Evolutionary conservation across 768 basidiomycete species (phyloP).

Genomic region (Phanerodontia chrysosporium): DNA sequence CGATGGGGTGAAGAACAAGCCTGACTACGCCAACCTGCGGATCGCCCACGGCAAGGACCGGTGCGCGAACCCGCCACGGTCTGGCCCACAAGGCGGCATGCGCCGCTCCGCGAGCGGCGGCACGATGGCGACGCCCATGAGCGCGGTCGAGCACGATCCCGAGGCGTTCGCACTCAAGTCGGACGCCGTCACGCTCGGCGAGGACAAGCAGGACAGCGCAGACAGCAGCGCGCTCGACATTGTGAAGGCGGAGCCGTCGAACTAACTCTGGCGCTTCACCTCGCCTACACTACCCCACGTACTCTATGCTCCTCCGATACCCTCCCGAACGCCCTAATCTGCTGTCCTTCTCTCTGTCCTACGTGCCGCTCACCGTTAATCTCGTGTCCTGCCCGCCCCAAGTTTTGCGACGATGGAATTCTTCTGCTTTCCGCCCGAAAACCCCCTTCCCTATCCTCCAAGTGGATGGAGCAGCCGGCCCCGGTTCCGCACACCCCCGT

Average conservation of each 20-base stretch:
- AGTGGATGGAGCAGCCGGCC: conserved; percentile 3
- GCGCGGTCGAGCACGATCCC: conserved; percentile 33
- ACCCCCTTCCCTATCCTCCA: neutral
- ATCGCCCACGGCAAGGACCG: conserved; percentile 96
- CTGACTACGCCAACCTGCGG: conserved; percentile 84
- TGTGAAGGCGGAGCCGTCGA: conserved; percentile 18
- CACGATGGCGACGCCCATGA: conserved; percentile 31
- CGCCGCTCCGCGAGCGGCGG: conserved; percentile 43
- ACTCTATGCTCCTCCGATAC: conserved; percentile 12
- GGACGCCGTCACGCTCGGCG: conserved; percentile 18
- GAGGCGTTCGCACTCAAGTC: conserved; percentile 15
- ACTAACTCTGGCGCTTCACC: conserved; percentile 1
- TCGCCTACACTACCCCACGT: neutral
- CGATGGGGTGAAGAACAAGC: conserved; percentile 87
- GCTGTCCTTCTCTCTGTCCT: conserved; percentile 4
- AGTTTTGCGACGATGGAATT: conserved; percentile 4
- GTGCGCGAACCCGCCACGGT: conserved; percentile 88
- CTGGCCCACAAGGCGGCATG: conserved; percentile 69
- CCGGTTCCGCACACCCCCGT: conserved; percentile 5
- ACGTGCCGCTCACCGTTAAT: neutral
- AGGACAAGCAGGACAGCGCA: conserved; percentile 25
- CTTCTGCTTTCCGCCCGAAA: conserved; percentile 4
- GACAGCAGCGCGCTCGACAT: conserved; percentile 30
- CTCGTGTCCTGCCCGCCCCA: neutral
- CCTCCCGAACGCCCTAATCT: conserved; percentile 5